phyloP scores from a whole-genome alignment of 2,329 filamentous ascomycete genomes.

The Apiospora marii region DNA sequence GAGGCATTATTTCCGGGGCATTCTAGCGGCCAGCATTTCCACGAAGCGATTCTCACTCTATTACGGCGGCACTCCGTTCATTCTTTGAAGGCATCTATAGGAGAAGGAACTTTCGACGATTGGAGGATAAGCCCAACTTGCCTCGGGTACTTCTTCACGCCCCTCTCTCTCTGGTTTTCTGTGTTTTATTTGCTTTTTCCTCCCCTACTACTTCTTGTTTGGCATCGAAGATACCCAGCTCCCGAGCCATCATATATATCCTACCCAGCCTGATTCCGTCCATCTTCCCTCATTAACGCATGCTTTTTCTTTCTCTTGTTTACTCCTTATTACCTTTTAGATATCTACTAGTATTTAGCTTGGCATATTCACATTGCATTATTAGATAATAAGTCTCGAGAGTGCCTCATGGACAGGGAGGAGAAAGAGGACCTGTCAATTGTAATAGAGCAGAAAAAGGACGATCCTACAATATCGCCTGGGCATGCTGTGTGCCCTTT shows the following conservation, averaged over 20 bases:
- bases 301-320: not conserved
- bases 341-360: not conserved
- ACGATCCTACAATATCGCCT: no score
- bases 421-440: not conserved
- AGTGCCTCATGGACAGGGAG: not conserved
- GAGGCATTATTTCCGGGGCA: not conserved
- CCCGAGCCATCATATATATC: constrained; percentile 15
- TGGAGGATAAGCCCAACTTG: not conserved
- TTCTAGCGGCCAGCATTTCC: not conserved
- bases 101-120: not conserved
- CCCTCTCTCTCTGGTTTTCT: not conserved
- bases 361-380: not conserved
- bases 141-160: not conserved
- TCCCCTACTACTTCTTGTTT: not conserved
- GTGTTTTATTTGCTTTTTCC: not conserved
- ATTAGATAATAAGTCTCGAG: not conserved
- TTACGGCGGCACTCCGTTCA: not conserved
- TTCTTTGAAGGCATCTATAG: not conserved
- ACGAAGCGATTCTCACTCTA: not conserved
- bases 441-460: not conserved
- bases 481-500: no score
- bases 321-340: not conserved
- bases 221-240: constrained; percentile 20
- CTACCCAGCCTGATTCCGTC: not conserved
- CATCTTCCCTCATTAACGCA: not conserved